Evolutionary conservation across 768 basidiomycete genomes (phyloP), one percentile per base, ranked within the genome.

Genomic region (Pholiota microspora): DNA sequence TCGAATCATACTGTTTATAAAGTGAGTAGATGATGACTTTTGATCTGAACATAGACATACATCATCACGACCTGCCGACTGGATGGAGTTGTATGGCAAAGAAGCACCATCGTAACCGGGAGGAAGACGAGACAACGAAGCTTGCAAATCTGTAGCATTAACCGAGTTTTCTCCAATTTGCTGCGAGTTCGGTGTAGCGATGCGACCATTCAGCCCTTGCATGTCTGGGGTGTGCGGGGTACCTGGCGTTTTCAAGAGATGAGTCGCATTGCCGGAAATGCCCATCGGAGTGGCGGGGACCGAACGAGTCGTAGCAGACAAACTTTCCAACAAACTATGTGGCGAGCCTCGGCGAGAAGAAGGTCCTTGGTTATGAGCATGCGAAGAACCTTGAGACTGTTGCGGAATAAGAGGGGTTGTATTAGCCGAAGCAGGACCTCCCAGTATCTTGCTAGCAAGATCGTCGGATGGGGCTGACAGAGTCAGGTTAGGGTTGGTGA

Each of bases 251-350:
- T 88, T 89, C 58, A 84, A 64, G 40, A 88, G 68, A 65, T 80
- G 78, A 9, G 73, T 62, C 4, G 70, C 69, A 36, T 75, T 76
- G 40, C 75, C 77, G 12, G 82, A 61, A n/a, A 86, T 70, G 8
- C 80, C 82, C 6, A 91, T 69, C 18, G 91, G 91, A 2, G 91
- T 92, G 1, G 88, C 89, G 45, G 91, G 91, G 18, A 93, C 91
- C 35, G 91, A 93, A 53, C 90, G 86, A 28, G 88, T 82, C 28
- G 84, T 77, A 31, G 75, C 72, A 31, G 79, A 79, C 51, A 89
- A 68, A 49, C 73, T 76, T 51, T 92, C 89, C 18, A 86, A 69
- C 15, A 83, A 66, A 49, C 80, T 80, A 10, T 83, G 84, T 28
- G 91, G 90, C 13, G 91, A 92, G 18, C 85, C 83, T 38, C 89